Base-by-base conservation (phyloP, 805 yeast genomes). In the Ogataea degrootiae region DNA sequence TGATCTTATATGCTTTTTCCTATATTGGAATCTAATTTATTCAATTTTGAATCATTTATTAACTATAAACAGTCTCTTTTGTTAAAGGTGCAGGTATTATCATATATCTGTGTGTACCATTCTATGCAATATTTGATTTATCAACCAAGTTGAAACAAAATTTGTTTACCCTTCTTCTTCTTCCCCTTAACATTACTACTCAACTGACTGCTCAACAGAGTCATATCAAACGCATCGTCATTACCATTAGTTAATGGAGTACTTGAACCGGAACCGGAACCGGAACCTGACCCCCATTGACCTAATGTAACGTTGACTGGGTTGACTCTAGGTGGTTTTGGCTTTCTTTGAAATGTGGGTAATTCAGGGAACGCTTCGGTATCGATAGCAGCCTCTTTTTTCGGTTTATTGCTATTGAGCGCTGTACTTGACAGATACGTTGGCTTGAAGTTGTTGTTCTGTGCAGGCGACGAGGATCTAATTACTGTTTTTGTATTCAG, bases 291-390 rank as follows among this genome's bases (percentile, higher is more conserved):
- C 4, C 68, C 67, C 75, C 75, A 71, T 11, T 54, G 56, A 4
- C 68, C 67, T 17, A 56, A 22, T 7, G 59, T 43, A n/a, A 46
- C 51, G 37, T 49, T 49, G 2, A 73, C 63, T 7, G 82, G 80
- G 42, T 79, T 80, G 4, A 85, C 87, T 37, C 85, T 72, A 2
- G 90, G 87, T 41, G 45, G 77, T 71, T 43, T 65, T 58, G 58
- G 74, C 76, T 55, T 72, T 68, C 49, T 62, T 61, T 38, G 75
- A 68, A 39, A 76, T 44, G 2, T 58, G 3, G 77, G 73, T 19
- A 69, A 53, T 11, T 68, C 56, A 3, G 73, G 72, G 45, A 65
- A 68, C n/a, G 51, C 39, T n/a, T 48, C 39, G 6, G 47, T 47
- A 45, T 58, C 56, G 29, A 57, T 29, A n/a, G 43, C 43, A 9